These are phyloP conservation scores for Rhamnella rubrinervis DNA, from an alignment of 331 rosid genomes.

Conservation along the genomic window DNA sequence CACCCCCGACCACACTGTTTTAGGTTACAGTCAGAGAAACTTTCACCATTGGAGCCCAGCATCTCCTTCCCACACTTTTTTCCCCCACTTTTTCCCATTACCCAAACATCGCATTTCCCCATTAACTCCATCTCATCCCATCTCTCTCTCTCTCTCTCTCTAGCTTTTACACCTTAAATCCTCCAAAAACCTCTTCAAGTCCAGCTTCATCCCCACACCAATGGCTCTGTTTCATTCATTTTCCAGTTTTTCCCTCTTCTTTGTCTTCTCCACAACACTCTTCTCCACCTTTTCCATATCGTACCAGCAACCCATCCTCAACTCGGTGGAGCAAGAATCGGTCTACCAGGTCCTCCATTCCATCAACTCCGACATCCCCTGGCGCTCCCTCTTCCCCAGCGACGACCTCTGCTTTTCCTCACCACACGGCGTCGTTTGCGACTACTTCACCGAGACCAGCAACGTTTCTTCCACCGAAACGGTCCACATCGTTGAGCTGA, in stretches of 20 bases:
- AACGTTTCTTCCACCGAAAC: slow-evolving; percentile 16
- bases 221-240: slow-evolving; percentile 32
- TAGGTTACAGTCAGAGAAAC: too few species aligned
- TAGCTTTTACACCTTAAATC: neutral
- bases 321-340: slow-evolving; percentile 47
- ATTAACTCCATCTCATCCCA: neutral
- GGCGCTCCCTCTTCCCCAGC: slow-evolving; percentile 64
- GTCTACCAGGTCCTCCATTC: slow-evolving; percentile 53
- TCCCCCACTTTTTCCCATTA: too few species aligned
- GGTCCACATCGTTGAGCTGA: slow-evolving; percentile 60
- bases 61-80: neutral
- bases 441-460: slow-evolving; percentile 19
- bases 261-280: slow-evolving; percentile 3
- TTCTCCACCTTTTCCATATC: slow-evolving; percentile 31
- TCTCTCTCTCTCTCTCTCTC: neutral
- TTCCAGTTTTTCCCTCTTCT: slow-evolving; percentile 5
- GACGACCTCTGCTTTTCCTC: slow-evolving; percentile 65
- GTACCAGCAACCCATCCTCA: slow-evolving; percentile 40
- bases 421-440: slow-evolving; percentile 77
- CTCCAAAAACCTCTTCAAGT: neutral
- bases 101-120: too few species aligned
- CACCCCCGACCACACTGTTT: neutral
- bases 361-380: slow-evolving; percentile 57
- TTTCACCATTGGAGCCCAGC: slow-evolving; percentile 9
- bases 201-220: neutral